Base-by-base conservation (phyloP, 2,329 filamentous ascomycete species). In the Neofusicoccum sp. region DNA sequence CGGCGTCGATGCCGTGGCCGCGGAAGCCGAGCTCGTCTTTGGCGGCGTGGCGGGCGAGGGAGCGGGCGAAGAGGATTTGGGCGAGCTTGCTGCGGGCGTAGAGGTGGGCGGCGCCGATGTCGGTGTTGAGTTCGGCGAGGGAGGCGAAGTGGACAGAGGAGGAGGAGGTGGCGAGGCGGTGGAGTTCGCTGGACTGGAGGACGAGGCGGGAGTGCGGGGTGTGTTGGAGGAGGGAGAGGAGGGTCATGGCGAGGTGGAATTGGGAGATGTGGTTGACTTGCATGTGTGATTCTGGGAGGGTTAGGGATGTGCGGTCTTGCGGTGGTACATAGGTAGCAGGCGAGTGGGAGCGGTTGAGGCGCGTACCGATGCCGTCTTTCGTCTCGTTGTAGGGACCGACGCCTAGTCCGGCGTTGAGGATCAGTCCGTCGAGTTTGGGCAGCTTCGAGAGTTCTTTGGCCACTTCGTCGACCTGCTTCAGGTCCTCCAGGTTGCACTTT, bases 31-130 rank as follows among this genome's bases (percentile, higher is more conserved):
- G 66, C 61, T 78, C 63, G 8, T 73, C 72, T 4, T 70, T 68
- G 28, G 70, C 67, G 59, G 76, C 74, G 16, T 77, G 73, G 26
- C 73, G 69, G 30, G 75, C 67, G 1, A 83, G 67, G 1, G 78
- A 75, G 6, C 73, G 75, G 8, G 77, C 71, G 43, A 81, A 79
- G 5, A 82, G 68, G 12, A 83, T 69, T 61, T 81, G 76, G 1
- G 79, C 79, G 12, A 83, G 76, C 66, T 83, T 83, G 6, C 75
- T 76, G 53, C 80, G 77, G 45, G 72, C 75, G 70, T 83, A 82
- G n/a, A 82, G 72, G 24, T 75, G 75, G 31, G 72, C 74, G 1
- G 80, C 67, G 1, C 80, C 80, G 48, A 83, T 76, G 59, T 82
- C 79, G 33, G 73, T 69, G 63, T 82, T 82, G 28, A 83, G 76